A percentile compares a stretch with the other conserved stretches of the same genome.
Conservation (phyloP, 306 rosid species). For the Castanopsis chinensis region DNA sequence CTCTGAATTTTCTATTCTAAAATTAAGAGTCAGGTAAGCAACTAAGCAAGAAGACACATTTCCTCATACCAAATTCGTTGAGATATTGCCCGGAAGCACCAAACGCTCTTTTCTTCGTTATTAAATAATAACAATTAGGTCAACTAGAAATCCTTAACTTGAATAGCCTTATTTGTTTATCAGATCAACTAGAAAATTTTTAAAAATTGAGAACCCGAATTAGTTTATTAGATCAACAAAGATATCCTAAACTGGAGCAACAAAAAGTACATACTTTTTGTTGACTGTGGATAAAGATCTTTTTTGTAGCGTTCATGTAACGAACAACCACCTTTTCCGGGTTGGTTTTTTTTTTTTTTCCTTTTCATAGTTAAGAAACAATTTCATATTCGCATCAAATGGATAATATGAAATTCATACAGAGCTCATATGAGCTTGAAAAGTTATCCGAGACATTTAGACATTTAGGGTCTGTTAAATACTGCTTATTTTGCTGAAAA, state of each 20-base stretch:
- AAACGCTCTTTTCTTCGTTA: background rate
- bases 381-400: background rate
- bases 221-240: background rate
- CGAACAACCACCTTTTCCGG: background rate
- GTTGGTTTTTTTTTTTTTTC: background rate
- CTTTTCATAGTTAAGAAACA: background rate
- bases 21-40: background rate
- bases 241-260: background rate
- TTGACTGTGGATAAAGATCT: background rate
- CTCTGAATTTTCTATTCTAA: background rate
- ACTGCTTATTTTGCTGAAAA: no score
- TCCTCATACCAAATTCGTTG: background rate
- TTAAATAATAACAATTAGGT: background rate
- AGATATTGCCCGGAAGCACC: background rate
- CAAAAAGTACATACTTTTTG: background rate
- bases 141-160: slow-evolving; percentile 7
- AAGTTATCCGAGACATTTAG: no score
- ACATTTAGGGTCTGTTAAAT: no score
- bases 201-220: background rate
- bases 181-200: slow-evolving; percentile 12
- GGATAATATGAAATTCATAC: background rate
- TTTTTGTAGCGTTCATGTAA: background rate
- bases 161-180: background rate
- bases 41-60: background rate
- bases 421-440: background rate